These are phyloP conservation scores for Gentiana dahurica DNA, from an alignment of 257 asterid species.

Conservation along the genomic window DNA sequence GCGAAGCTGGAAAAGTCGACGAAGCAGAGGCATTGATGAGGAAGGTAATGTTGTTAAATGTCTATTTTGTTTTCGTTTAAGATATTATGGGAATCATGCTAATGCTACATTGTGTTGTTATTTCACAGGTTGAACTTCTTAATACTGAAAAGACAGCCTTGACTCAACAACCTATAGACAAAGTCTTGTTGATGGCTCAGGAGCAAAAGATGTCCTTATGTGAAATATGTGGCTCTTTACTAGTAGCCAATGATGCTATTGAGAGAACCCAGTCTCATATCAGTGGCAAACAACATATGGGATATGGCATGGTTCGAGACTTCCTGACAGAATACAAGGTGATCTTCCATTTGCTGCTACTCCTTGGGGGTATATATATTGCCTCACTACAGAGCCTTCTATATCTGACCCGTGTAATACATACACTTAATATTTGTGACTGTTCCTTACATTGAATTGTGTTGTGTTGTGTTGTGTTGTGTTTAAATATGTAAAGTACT, in stretches of 20 bases:
- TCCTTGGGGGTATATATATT: not conserved
- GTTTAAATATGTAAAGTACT: too few relatives aligned
- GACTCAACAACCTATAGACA: slow-evolving; percentile 74
- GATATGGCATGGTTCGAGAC: slow-evolving; percentile 92
- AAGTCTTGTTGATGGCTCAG: slow-evolving; percentile 68
- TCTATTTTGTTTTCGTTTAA: not conserved
- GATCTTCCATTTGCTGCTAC: slow-evolving; percentile 3
- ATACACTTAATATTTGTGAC: not conserved
- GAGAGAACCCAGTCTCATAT: slow-evolving; percentile 98
- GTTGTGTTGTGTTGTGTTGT: not conserved
- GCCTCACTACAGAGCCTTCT: not conserved
- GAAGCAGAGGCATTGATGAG: slow-evolving; percentile 99
- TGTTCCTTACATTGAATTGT: slow-evolving; percentile 7
- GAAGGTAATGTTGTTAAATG: slow-evolving; percentile 41
- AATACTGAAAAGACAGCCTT: slow-evolving; percentile 64
- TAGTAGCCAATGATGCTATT: slow-evolving; percentile 92
- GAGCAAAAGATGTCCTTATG: slow-evolving; percentile 98
- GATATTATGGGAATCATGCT: not conserved
- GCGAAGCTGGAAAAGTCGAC: slow-evolving; percentile 97
- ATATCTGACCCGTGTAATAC: too few relatives aligned
- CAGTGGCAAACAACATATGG: slow-evolving; percentile 93
- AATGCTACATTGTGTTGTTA: not conserved
- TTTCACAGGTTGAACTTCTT: slow-evolving; percentile 76
- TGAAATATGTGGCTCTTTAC: slow-evolving; percentile 95
- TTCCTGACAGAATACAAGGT: slow-evolving; percentile 56